A percentile compares a stretch with the other conserved stretches of the same genome.
Conservation (phyloP, 495 filamentous ascomycete genomes). For the Xylaria bambusicola region DNA sequence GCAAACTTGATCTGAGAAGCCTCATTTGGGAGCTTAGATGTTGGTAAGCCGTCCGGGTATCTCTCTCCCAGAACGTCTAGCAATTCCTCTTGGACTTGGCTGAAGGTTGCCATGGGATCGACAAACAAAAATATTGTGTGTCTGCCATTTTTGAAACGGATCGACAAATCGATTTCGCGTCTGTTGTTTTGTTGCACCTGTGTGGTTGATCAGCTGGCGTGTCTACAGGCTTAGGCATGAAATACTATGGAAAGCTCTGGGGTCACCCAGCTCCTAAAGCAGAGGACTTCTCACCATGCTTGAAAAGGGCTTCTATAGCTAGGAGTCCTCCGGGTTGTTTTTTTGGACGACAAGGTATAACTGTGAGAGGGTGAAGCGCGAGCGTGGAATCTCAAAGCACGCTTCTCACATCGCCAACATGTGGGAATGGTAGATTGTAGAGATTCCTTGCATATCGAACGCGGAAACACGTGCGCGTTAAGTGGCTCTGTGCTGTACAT, state of each 20-base stretch:
- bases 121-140: slow-evolving; percentile 76
- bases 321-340: no score
- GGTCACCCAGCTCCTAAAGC: no score
- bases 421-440: not conserved
- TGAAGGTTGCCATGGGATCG: slow-evolving; percentile 60
- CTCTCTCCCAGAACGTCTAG: slow-evolving; percentile 54
- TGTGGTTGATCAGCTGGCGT: slow-evolving; percentile 7
- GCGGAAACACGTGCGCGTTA: slow-evolving; percentile 15
- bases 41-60: slow-evolving; percentile 48
- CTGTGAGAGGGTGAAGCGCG: not conserved
- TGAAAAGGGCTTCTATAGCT: no score
- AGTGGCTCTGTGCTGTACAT: no score
- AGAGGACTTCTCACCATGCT: no score
- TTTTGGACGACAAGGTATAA: no score
- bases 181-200: slow-evolving; percentile 24
- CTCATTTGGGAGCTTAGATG: slow-evolving; percentile 38
- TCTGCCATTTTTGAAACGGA: slow-evolving; percentile 78
- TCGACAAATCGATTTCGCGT: slow-evolving; percentile 55
- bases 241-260: not conserved
- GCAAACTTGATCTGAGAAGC: slow-evolving; percentile 45
- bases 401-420: not conserved
- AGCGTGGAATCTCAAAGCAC: not conserved
- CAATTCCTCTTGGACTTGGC: slow-evolving; percentile 63
- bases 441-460: no score
- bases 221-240: not conserved